These are phyloP conservation scores for Umbelopsis sp. DNA, from an alignment of 192 early-diverging fungal genomes.

Conservation along the genomic window DNA sequence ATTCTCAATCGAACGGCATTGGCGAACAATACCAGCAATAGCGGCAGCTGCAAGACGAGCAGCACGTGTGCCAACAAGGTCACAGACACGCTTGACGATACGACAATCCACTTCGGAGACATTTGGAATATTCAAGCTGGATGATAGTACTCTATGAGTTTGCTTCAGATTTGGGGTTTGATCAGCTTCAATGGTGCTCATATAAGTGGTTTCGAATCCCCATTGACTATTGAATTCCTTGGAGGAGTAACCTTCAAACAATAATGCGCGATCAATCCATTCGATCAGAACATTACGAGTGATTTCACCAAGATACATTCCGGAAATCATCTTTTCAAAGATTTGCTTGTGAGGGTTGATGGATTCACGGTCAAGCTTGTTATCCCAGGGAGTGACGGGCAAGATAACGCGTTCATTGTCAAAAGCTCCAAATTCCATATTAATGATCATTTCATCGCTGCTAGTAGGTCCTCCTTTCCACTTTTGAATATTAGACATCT, in stretches of 20 bases:
- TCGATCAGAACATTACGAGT: conserved; percentile 76
- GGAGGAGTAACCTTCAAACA: conserved; percentile 69
- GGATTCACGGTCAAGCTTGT: conserved; percentile 80
- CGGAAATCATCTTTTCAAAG: conserved; percentile 95
- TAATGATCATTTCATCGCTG: conserved; percentile 84
- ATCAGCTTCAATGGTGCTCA: conserved; percentile 80
- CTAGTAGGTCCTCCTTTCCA: conserved; percentile 50
- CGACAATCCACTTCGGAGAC: conserved; percentile 76
- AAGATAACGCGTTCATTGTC: conserved; percentile 81
- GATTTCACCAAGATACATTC: conserved; percentile 95
- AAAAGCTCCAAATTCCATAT: conserved; percentile 96
- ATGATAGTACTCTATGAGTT: conserved; percentile 75
- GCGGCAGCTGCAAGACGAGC: conserved; percentile 80
- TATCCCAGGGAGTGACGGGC: conserved; percentile 84
- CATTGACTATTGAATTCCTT: conserved; percentile 67
- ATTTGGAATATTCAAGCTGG: conserved; percentile 60
- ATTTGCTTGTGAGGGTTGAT: conserved; percentile 84
- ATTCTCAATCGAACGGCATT: conserved; percentile 51
- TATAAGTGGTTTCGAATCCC: conserved; percentile 78
- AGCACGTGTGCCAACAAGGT: conserved; percentile 82
- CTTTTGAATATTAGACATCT: conserved; percentile 76
- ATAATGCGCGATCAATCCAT: conserved; percentile 76
- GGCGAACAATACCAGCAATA: conserved; percentile 69
- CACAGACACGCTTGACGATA: conserved; percentile 79
- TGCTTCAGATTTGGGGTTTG: conserved; percentile 56